These are phyloP conservation scores for Barnettozyma populi DNA, from an alignment of 805 yeast genomes.

Conservation along the genomic window DNA sequence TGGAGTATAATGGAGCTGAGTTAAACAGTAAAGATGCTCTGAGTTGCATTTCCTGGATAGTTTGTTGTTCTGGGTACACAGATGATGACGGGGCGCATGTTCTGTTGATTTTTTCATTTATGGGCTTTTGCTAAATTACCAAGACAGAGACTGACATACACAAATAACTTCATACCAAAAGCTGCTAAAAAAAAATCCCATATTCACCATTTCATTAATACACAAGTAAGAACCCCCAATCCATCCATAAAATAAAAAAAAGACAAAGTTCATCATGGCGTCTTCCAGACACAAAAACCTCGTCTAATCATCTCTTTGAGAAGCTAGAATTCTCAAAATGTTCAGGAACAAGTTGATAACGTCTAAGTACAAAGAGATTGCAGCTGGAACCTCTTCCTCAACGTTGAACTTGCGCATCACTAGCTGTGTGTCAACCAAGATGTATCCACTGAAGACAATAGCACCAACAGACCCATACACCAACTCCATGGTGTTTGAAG, in stretches of 20 bases:
- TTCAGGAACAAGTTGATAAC: conserved; percentile 74
- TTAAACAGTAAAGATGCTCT: not conserved
- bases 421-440: conserved; percentile 76
- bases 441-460: conserved; percentile 60
- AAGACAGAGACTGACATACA: no score
- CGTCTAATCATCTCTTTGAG: conserved; percentile 20
- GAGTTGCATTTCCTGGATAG: not conserved
- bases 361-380: conserved; percentile 75
- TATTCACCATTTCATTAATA: not conserved
- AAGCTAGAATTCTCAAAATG: conserved; percentile 59
- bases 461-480: conserved; percentile 73
- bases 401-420: conserved; percentile 69
- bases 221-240: not conserved
- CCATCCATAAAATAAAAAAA: not conserved
- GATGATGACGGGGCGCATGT: no score
- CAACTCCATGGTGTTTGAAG: conserved; percentile 49
- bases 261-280: not conserved
- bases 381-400: conserved; percentile 82
- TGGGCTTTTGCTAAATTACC: no score
- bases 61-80: not conserved
- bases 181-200: not conserved
- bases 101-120: no score
- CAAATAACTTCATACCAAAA: no score
- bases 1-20: not conserved
- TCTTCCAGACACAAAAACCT: not conserved